These are phyloP conservation scores for Samsoniella hepiali DNA, from an alignment of 2,329 filamentous ascomycete species.

Conservation along the genomic window DNA sequence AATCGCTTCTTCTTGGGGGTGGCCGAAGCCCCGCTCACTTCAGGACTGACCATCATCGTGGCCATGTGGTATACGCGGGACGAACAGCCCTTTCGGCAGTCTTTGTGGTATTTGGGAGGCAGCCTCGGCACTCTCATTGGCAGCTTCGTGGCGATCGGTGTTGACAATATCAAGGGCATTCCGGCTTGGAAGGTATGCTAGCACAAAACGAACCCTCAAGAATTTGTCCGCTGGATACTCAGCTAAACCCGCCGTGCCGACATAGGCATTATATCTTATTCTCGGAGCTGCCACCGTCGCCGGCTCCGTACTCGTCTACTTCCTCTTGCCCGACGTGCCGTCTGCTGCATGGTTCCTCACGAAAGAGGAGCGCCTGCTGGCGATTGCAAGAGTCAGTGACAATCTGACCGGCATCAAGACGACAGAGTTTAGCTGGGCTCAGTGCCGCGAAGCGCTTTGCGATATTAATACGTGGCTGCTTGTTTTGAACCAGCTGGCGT, in stretches of 20 bases:
- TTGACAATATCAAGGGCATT: constrained; percentile 22
- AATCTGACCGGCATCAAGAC: constrained; percentile 43
- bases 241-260: neutral
- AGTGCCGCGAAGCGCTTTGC: neutral
- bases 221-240: neutral
- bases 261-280: constrained; percentile 11
- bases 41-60: constrained; percentile 30
- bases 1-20: constrained; percentile 34
- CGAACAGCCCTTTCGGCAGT: constrained; percentile 28
- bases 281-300: constrained; percentile 8
- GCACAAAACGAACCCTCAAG: neutral
- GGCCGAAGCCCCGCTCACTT: constrained; percentile 30
- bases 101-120: constrained; percentile 29
- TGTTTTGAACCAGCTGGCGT: constrained; percentile 24
- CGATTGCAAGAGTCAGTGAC: constrained; percentile 62
- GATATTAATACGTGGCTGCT: constrained; percentile 9
- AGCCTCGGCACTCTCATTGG: constrained; percentile 26
- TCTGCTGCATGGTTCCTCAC: constrained; percentile 50
- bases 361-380: constrained; percentile 60
- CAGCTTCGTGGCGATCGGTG: constrained; percentile 26
- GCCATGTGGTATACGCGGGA: constrained; percentile 36
- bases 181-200: neutral
- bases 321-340: neutral
- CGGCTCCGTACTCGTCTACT: constrained; percentile 7
- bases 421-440: constrained; percentile 4